Conservation (phyloP, 352 stramenopile genomes). For the Globisporangium irregulare region DNA sequence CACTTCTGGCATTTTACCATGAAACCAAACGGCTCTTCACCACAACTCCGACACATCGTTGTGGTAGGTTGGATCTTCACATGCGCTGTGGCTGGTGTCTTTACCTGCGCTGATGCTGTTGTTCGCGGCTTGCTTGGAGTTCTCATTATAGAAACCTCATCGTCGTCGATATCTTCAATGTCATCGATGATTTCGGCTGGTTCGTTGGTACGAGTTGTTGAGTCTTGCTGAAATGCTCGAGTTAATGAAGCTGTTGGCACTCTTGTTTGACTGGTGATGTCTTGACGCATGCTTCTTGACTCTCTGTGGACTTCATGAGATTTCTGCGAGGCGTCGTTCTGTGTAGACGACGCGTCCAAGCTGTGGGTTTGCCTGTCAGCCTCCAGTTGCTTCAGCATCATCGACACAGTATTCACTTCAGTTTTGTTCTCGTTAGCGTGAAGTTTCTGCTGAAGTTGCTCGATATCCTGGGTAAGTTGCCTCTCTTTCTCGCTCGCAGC, state of each 20-base stretch:
- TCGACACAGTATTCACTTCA: not conserved
- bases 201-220: not conserved
- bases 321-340: not conserved
- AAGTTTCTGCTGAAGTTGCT: constrained; percentile 10
- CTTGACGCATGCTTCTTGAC: not conserved
- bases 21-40: constrained; percentile 45
- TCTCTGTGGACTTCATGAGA: not conserved
- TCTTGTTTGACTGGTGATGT: not conserved
- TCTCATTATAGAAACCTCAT: not conserved
- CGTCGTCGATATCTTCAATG: constrained; percentile 12
- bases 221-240: not conserved
- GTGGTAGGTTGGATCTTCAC: not conserved
- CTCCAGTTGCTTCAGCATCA: not conserved
- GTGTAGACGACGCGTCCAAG: not conserved
- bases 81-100: not conserved
- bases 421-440: constrained; percentile 7
- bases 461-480: constrained; percentile 6
- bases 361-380: not conserved
- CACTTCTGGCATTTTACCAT: constrained; percentile 59
- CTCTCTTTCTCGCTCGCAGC: constrained; percentile 7
- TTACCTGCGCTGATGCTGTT: not conserved
- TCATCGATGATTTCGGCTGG: constrained; percentile 15
- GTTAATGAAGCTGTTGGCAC: not conserved
- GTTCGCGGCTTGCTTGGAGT: not conserved
- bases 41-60: constrained; percentile 19